Evolutionary conservation across 768 basidiomycete genomes (phyloP), one percentile per base, ranked within the genome.

Genomic region (Pisolithus tinctorius): DNA sequence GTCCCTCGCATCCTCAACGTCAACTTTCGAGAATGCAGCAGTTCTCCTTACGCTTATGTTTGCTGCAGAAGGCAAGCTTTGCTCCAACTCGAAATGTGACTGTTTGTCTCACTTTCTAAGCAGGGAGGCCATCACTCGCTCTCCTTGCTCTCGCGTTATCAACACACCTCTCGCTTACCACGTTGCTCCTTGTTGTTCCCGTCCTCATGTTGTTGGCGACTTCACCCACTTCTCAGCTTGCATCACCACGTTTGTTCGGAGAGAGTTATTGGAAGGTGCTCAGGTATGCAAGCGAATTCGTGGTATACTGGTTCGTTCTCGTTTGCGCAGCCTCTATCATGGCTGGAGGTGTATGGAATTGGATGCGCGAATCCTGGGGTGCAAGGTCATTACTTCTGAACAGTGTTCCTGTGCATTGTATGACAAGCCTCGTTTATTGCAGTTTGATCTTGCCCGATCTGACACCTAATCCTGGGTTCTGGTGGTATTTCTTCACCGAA

Each of bases 401-500:
- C 41, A 6, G 23, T 29, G 4, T 46, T 42, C 4, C 42, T n/a
- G 38, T 41, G 44, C 47, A 4, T 6, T 13, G 26, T 5, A 41
- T 20, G 37, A 40, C 30, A 52, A 52, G 13, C 30, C 8, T 41
- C 17, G 6, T 6, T 7, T 57, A 8, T 55, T 29, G 46, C 49
- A 97, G 94, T 43, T 61, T 96, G 23, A 80, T 78, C 17, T 79
- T 96, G 8, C 87, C 88, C 2, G 94, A 96, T 63, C 69, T 98
- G 55, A 93, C 92, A 8, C 95, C 96, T 0, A 98, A 94, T 59
- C 82, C 89, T 4, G 95, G 96, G 2, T 70, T 97, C 27, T 93
- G 93, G 88, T 98, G 95, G 95, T 98, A 98, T 68, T 98, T 98
- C 73, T 97, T 98, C 71, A 97, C 93, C 10, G 95, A 98, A 66